Evolutionary conservation across 225 moss, liverwort and hornwort species (phyloP), one percentile per base, ranked within the genome.

Genomic region (Thuidium tamariscinum): DNA sequence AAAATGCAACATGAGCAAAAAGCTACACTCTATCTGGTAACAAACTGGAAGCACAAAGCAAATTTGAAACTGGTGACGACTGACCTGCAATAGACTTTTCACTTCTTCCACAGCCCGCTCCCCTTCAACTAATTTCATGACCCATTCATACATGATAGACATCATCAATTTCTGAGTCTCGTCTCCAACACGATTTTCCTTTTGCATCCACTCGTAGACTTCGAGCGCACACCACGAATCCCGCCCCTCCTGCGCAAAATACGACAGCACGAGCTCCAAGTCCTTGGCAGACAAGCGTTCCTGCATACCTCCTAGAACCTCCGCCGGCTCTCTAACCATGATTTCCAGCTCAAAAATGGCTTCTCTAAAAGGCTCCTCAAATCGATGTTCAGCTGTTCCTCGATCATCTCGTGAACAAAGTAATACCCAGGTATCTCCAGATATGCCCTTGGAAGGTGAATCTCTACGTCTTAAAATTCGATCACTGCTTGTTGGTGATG

Each of bases 121-220:
- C 62, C 94, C 91, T 91, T 98, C 94, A 25, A 96, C 96, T 52
- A 96, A 88, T 82, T 96, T 98, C 95, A 96, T 96, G 81, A 98
- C 94, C 97, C 97, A 98, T 76, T 95, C 92, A 59, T 92, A 95
- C 97, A 98, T 98, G 83, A 98, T 98, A 10, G 91, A 81, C 97
- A 98, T 98, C 97, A 98, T 98, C 88, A 98, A 79, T 74, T 98
- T 95, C 42, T 98, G 95, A n/a, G 97, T 98, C 65, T 94, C 95
- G 56, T 95, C 94, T 84, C 95, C 82, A 41, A 98, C 96, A 61
- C 94, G 96, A 90, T 98, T 98, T 83, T 95, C 94, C 85, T 91
- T 96, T 62, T 95, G 96, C 97, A 98, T 98, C 97, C 97, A 98
- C 55, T 98, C 97, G 77, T 96, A 98, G 68, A 98, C 96, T 86